Conservation (phyloP, 176 grass and related monocot genomes). For the Cocos nucifera region DNA sequence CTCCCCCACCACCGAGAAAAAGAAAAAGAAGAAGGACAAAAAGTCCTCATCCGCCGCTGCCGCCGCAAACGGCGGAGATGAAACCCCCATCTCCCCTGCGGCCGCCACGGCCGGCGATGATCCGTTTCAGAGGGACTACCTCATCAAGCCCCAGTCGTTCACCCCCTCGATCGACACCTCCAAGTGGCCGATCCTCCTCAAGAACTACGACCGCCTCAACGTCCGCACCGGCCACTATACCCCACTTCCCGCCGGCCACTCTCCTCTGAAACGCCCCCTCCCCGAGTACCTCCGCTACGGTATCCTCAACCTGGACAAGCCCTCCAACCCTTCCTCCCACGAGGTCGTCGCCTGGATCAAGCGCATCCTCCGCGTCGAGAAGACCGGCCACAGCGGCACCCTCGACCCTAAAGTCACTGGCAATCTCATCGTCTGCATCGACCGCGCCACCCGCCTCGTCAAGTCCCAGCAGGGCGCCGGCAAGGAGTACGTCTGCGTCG, state of each 20-base stretch:
- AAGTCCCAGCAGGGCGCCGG: no score
- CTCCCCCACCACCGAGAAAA: no score
- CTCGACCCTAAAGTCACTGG: conserved; percentile 95
- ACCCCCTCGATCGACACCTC: conserved; percentile 39
- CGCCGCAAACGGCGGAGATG: no score
- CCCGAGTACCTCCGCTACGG: conserved; percentile 75
- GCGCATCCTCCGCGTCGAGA: conserved; percentile 66
- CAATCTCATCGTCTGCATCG: no score
- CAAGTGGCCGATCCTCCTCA: conserved; percentile 57
- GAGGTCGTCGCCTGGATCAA: conserved; percentile 97
- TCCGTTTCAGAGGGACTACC: no score
- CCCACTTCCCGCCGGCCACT: conserved; percentile 59
- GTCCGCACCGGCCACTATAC: conserved; percentile 85
- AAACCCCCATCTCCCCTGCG: no score
- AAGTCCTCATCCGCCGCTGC: no score
- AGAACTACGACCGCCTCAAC: conserved; percentile 87
- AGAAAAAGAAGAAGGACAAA: no score
- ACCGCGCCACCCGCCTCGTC: no score
- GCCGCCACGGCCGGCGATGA: no score
- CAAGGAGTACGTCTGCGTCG: no score
- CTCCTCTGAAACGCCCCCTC: conserved; percentile 71
- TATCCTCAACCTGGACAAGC: conserved; percentile 89
- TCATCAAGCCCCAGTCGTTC: no score
- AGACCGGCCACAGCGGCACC: conserved; percentile 78
- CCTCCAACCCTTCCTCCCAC: conserved; percentile 91